phyloP scores from a whole-genome alignment of 495 filamentous ascomycete genomes.

The Penicillium canariense region DNA sequence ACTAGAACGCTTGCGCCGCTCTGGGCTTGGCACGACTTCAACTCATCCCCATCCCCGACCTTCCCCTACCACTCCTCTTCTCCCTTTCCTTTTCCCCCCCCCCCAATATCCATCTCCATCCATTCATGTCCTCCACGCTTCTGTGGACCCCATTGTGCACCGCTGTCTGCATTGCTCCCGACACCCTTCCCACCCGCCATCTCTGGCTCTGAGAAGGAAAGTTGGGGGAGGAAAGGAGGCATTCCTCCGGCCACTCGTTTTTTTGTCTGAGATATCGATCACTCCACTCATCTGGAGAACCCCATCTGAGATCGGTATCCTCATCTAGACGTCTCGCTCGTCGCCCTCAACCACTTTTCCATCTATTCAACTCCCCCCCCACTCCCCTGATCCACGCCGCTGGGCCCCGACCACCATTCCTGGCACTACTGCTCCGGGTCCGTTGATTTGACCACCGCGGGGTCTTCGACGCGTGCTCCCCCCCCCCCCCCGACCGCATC shows the following conservation, averaged over 20 bases:
- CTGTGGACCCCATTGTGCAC: slow-evolving; percentile 31
- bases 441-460: slow-evolving; percentile 24
- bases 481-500: slow-evolving; percentile 23
- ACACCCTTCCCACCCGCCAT: slow-evolving; percentile 26
- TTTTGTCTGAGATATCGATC: slow-evolving; percentile 25
- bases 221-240: slow-evolving; percentile 46
- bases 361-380: slow-evolving; percentile 3
- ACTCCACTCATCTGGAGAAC: neutral
- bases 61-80: slow-evolving; percentile 21
- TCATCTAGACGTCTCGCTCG: slow-evolving; percentile 1
- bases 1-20: slow-evolving; percentile 42
- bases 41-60: slow-evolving; percentile 39
- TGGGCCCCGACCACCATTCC: slow-evolving; percentile 12
- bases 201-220: slow-evolving; percentile 34
- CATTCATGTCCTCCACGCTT: slow-evolving; percentile 16
- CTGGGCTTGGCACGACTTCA: slow-evolving; percentile 40
- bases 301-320: neutral
- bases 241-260: slow-evolving; percentile 53
- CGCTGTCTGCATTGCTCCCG: slow-evolving; percentile 29
- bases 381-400: slow-evolving; percentile 9
- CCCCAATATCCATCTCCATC: slow-evolving; percentile 17
- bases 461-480: slow-evolving; percentile 25
- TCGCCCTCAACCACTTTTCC: neutral
- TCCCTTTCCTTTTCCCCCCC: slow-evolving; percentile 3
- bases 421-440: slow-evolving; percentile 24